Evolutionary conservation across 1,284 basidiomycete genomes (phyloP).

Genomic region (Tilletia caries): DNA sequence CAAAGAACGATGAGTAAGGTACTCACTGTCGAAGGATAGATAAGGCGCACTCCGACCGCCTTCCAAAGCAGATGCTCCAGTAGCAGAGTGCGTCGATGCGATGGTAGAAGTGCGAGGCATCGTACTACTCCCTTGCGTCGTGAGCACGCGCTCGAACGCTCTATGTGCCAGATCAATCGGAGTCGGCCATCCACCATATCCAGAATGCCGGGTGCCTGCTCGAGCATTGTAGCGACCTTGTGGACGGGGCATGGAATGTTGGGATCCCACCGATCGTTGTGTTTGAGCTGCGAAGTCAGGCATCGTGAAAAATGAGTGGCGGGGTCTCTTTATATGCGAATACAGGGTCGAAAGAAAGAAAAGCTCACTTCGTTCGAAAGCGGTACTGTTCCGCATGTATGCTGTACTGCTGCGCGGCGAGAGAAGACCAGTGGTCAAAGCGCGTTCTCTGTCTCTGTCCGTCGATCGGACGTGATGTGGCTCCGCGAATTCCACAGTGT

Average conservation of each 20-base stretch:
- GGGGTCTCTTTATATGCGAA: no score
- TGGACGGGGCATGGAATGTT: not conserved
- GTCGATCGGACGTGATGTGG: conserved; percentile 28
- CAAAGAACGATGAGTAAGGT: no score
- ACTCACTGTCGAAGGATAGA: conserved; percentile 67
- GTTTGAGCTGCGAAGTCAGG: not conserved
- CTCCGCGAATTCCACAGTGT: conserved; percentile 63
- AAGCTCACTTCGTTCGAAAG: not conserved
- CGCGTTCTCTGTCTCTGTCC: conserved; percentile 14
- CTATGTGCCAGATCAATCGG: conserved; percentile 64
- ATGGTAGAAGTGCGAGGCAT: conserved; percentile 71
- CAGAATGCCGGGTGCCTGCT: conserved; percentile 45
- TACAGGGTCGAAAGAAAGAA: not conserved
- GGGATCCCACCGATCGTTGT: not conserved
- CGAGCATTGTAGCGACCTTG: not conserved
- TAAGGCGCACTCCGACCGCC: conserved; percentile 64
- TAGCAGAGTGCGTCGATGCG: conserved; percentile 41
- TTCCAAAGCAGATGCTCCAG: conserved; percentile 46
- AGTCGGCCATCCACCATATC: conserved; percentile 85
- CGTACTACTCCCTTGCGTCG: conserved; percentile 64
- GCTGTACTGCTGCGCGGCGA: conserved; percentile 3
- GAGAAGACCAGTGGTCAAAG: conserved; percentile 10
- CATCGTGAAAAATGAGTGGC: no score
- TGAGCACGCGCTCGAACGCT: conserved; percentile 56
- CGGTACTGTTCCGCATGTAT: conserved; percentile 14